Percentiles rank a stretch among this genome's conserved stretches.
Conservation (phyloP, 2,329 filamentous ascomycete species). For the Ceratocystis lukuohia region DNA sequence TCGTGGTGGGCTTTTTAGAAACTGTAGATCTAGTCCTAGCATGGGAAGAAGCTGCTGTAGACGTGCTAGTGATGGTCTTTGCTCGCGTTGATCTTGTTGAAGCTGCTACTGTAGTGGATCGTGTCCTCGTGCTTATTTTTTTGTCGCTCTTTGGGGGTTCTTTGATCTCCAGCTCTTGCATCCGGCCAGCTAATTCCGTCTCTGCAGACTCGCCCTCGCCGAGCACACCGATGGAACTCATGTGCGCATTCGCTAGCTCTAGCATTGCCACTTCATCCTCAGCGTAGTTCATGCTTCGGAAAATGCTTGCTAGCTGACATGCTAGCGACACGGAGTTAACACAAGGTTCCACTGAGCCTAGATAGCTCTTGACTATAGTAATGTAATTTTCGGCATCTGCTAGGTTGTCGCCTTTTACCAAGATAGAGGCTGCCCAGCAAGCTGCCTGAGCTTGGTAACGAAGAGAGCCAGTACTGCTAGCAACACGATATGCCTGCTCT, state of each 20-base stretch:
- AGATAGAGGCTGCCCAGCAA: conserved; percentile 42
- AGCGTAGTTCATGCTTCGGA: conserved; percentile 35
- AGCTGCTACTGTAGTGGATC: conserved; percentile 22
- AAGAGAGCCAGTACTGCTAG: conserved; percentile 50
- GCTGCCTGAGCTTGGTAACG: conserved; percentile 43
- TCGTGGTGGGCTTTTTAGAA: background rate
- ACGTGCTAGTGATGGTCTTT: conserved; percentile 17
- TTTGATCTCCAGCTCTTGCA: conserved; percentile 27
- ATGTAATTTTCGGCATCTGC: conserved; percentile 17
- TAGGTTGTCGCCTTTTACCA: conserved; percentile 38
- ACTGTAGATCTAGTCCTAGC: background rate
- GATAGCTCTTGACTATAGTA: conserved; percentile 11
- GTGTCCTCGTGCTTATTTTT: conserved; percentile 3
- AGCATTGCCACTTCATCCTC: conserved; percentile 34
- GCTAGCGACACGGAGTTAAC: conserved; percentile 28
- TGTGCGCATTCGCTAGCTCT: conserved; percentile 36
- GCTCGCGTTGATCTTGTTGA: conserved; percentile 20
- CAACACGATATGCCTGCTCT: conserved; percentile 69
- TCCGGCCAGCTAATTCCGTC: conserved; percentile 23
- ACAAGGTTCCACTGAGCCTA: conserved; percentile 7
- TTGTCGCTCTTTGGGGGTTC: conserved; percentile 14
- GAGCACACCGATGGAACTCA: conserved; percentile 22
- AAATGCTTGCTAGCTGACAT: conserved; percentile 44
- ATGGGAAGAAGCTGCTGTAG: background rate
- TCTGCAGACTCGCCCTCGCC: conserved; percentile 7